Base-by-base conservation (phyloP, 1,284 basidiomycete genomes). In the Irpex rosettiformis region DNA sequence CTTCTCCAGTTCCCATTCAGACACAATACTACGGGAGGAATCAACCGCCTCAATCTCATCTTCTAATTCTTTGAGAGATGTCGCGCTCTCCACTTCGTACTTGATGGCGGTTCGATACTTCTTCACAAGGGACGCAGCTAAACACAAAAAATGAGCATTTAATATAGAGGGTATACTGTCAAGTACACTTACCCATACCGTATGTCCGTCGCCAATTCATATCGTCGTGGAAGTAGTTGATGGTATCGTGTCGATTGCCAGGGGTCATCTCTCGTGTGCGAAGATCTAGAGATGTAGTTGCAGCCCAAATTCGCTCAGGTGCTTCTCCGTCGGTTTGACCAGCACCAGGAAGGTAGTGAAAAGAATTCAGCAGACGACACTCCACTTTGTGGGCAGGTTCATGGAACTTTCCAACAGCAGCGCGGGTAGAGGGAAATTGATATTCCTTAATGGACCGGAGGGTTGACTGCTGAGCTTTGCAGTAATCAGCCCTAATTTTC, bases 401-500 rank as follows among this genome's bases (percentile, higher is more conserved):
- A 52, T 70, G 68, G 33, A 65, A 68, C 42, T 65, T 67, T 4
- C 64, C 68, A 4, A 69, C 57, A 1, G 56, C 59, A 7, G 45
- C 48, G 13, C 49, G 28, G 29, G 56, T 61, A 16, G 33, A n/a
- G 3, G 56, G 52, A 28, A 58, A 57, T 11, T 16, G 24, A n/a
- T n/a, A 18, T 5, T 4, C 16, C 29, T 58, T 7, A 10, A 25
- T 33, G 8, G 29, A 37, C 25, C 5, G 4, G n/a, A 48, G 13
- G 8, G 21, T 16, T 45, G 11, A 18, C 4, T 2, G 16, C 10
- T 47, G n/a, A 3, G 6, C 28, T 2, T 33, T 6, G 7, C 11
- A 30, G 4, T 25, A 27, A 29, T 37, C 40, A 10, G 40, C 18
- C 29, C 25, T 7, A 18, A 61, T 42, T 8, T 33, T 21, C 13